Percentiles rank a stretch among this genome's conserved stretches.
Evolutionary conservation across 2,329 filamentous ascomycete genomes (phyloP).

Genomic region (Nannizziopsis barbatae): DNA sequence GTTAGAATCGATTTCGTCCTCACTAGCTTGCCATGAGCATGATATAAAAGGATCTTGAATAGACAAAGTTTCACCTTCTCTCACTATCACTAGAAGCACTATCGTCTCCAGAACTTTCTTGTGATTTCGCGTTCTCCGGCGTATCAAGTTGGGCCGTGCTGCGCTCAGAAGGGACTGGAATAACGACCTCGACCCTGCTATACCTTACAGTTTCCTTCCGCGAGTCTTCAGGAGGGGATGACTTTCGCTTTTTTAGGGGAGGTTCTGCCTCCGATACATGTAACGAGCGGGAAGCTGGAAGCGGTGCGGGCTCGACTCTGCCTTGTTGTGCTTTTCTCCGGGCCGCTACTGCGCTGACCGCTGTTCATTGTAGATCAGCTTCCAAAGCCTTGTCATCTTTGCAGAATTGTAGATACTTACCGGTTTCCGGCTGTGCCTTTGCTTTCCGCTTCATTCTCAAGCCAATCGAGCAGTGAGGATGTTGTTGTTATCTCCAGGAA

Average conservation of each 20-base stretch:
- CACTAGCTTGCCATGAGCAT: constrained; percentile 9
- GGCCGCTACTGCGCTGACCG: constrained; percentile 34
- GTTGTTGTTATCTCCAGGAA: background rate
- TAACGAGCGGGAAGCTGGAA: constrained; percentile 15
- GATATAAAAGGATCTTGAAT: background rate
- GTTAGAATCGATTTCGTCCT: background rate
- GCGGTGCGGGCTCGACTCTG: constrained; percentile 18
- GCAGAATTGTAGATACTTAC: constrained; percentile 8
- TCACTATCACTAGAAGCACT: background rate
- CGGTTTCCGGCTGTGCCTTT: constrained; percentile 6
- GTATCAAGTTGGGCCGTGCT: background rate
- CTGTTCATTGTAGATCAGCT: constrained; percentile 5
- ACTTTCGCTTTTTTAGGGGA: constrained; percentile 27
- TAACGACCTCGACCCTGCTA: constrained; percentile 5
- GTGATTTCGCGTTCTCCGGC: constrained; percentile 7
- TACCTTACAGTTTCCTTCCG: background rate
- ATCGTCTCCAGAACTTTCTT: background rate
- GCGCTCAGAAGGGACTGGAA: background rate
- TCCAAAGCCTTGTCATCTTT: background rate
- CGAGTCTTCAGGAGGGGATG: constrained; percentile 19
- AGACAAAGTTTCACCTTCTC: background rate
- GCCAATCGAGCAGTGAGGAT: background rate
- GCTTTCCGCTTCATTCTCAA: constrained; percentile 14
- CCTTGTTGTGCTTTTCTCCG: constrained; percentile 29
- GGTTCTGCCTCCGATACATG: constrained; percentile 21